Percentiles rank a stretch among this genome's conserved stretches.
Evolutionary conservation across 2,329 filamentous ascomycete genomes (phyloP).

Genomic region (Rugonectria rugulosa): DNA sequence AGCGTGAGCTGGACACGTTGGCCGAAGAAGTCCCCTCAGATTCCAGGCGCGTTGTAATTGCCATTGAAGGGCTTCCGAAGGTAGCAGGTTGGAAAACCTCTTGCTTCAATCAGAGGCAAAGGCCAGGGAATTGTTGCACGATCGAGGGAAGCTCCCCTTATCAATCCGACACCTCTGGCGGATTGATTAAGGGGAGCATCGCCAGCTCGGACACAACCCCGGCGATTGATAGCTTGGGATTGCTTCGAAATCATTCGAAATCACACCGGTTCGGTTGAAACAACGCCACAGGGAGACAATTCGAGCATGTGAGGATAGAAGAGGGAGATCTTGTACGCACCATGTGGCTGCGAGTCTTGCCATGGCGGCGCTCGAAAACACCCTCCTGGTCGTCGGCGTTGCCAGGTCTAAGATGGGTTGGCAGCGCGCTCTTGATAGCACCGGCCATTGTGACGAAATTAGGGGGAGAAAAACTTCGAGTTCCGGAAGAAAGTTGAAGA

Average conservation of each 20-base stretch:
- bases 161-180: neutral
- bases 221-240: neutral
- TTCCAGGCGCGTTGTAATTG: neutral
- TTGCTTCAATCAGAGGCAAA: too few species aligned
- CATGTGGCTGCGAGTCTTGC: constrained; percentile 87
- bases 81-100: neutral
- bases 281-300: neutral
- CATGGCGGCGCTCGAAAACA: constrained; percentile 71
- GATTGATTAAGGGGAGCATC: neutral
- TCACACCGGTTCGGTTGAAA: too few species aligned
- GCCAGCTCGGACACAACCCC: neutral
- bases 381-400: constrained; percentile 54
- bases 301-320: neutral
- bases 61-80: neutral
- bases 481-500: constrained; percentile 10
- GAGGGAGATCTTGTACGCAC: constrained; percentile 59
- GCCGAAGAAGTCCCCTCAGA: neutral
- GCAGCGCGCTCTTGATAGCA: constrained; percentile 76
- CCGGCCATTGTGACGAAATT: constrained; percentile 67
- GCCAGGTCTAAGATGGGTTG: constrained; percentile 80
- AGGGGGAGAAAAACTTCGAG: constrained; percentile 9
- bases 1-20: neutral
- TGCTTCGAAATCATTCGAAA: neutral
- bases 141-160: too few species aligned
- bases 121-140: too few species aligned